These are phyloP conservation scores for Populus davidiana DNA, from an alignment of 345 rosid species.

Conservation along the genomic window DNA sequence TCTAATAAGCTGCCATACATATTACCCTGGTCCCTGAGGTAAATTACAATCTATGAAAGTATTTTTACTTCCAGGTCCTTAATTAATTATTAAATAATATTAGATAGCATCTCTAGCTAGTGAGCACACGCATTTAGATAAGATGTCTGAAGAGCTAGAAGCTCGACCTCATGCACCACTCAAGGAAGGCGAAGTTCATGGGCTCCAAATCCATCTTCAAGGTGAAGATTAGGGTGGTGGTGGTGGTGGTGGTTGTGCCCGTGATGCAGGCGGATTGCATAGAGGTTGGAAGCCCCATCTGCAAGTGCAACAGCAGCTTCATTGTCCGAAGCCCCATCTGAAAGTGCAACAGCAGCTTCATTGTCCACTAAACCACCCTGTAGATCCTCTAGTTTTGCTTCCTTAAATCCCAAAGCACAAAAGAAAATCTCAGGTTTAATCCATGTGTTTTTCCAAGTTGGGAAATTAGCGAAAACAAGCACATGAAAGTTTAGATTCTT, in stretches of 20 bases:
- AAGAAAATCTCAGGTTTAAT: neutral
- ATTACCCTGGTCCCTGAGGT: no score
- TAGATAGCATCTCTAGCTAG: neutral
- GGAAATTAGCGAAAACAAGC: neutral
- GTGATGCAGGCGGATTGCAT: conserved; percentile 37
- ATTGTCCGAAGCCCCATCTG: conserved; percentile 37
- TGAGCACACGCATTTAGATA: neutral
- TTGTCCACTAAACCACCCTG: conserved; percentile 36
- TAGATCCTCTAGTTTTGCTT: conserved; percentile 38
- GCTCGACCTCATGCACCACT: neutral
- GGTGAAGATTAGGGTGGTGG: conserved; percentile 14
- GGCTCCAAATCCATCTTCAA: conserved; percentile 25
- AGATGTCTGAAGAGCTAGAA: neutral
- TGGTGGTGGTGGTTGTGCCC: conserved; percentile 10
- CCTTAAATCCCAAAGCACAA: conserved; percentile 18
- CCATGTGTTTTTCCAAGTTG: neutral
- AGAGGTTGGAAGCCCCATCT: conserved; percentile 35
- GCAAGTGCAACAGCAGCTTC: conserved; percentile 36
- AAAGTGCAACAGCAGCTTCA: conserved; percentile 34
- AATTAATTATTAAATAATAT: neutral
- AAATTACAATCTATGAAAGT: no score
- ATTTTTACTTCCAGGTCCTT: no score
- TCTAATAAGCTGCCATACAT: no score
- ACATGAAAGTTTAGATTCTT: conserved; percentile 10
- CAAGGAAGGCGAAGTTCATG: conserved; percentile 42